These are phyloP conservation scores for Tirmania nivea DNA, from an alignment of 495 filamentous ascomycete genomes.

Conservation along the genomic window DNA sequence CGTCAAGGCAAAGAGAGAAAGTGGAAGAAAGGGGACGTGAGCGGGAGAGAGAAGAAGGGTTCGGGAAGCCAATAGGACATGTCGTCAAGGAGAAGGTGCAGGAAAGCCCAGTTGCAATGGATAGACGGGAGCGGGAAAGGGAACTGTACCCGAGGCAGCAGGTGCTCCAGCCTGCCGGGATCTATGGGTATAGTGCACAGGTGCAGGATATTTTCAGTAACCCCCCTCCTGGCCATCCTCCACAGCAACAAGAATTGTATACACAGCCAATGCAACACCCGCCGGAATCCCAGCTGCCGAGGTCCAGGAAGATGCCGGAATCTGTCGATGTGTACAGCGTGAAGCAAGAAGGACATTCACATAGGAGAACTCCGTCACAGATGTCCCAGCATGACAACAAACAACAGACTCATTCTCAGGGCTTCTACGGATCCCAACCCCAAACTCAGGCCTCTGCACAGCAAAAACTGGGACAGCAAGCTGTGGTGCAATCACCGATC, in stretches of 20 bases:
- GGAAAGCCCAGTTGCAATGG: slow-evolving; percentile 1
- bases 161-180: not conserved
- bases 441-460: not conserved
- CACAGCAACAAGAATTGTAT: not conserved
- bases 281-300: not conserved
- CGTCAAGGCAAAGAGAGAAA: slow-evolving; percentile 1
- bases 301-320: not conserved
- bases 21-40: not conserved
- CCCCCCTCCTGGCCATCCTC: not conserved
- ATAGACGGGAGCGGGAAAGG: slow-evolving; percentile 1
- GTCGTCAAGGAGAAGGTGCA: not conserved
- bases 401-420: not conserved
- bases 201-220: not conserved
- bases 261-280: not conserved
- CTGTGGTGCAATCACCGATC: not conserved
- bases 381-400: not conserved
- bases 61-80: not conserved
- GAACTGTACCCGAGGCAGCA: too few relatives aligned
- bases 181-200: not conserved
- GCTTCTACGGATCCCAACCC: too few relatives aligned
- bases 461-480: slow-evolving; percentile 1
- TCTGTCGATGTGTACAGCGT: not conserved
- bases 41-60: not conserved
- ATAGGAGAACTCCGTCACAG: not conserved
- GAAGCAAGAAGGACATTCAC: not conserved